Conservation (phyloP, 306 rosid genomes). For the Cicer cuneatum region DNA sequence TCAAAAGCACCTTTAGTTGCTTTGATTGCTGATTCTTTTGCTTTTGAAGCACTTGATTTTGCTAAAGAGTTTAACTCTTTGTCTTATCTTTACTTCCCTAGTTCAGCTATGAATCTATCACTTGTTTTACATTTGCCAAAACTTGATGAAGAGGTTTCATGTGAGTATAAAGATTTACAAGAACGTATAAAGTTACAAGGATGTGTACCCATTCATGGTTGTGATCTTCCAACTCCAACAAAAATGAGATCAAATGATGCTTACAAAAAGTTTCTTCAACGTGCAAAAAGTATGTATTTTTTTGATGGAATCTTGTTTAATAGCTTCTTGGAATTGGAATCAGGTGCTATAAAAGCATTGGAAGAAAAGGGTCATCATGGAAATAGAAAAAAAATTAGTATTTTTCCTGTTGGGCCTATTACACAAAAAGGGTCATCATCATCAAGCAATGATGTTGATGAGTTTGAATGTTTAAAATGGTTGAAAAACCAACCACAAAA, state of each 20-base stretch:
- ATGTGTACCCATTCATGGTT: slow-evolving; percentile 38
- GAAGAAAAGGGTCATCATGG: slow-evolving; percentile 7
- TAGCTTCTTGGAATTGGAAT: slow-evolving; percentile 45
- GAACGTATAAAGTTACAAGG: slow-evolving; percentile 44
- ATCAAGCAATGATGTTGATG: neutral
- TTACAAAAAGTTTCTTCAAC: slow-evolving; percentile 24
- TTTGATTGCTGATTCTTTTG: slow-evolving; percentile 41
- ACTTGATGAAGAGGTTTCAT: slow-evolving; percentile 40
- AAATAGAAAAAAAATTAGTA: neutral
- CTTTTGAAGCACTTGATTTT: slow-evolving; percentile 34
- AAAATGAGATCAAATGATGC: slow-evolving; percentile 33
- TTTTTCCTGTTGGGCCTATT: slow-evolving; percentile 47
- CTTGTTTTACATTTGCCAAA: neutral
- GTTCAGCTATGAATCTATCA: slow-evolving; percentile 27
- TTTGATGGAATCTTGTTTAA: slow-evolving; percentile 47
- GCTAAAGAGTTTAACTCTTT: slow-evolving; percentile 45
- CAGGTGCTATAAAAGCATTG: slow-evolving; percentile 36
- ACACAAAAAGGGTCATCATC: slow-evolving; percentile 32
- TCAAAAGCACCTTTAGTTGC: slow-evolving; percentile 37
- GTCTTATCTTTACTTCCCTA: slow-evolving; percentile 43
- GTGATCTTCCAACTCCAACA: slow-evolving; percentile 39
- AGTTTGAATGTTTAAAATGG: slow-evolving; percentile 34
- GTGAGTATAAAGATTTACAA: slow-evolving; percentile 35
- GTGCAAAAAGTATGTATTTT: neutral
- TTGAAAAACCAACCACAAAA: slow-evolving; percentile 30